These are phyloP conservation scores for Wickerhamiella occidentalis DNA, from an alignment of 805 yeast species.

Conservation along the genomic window DNA sequence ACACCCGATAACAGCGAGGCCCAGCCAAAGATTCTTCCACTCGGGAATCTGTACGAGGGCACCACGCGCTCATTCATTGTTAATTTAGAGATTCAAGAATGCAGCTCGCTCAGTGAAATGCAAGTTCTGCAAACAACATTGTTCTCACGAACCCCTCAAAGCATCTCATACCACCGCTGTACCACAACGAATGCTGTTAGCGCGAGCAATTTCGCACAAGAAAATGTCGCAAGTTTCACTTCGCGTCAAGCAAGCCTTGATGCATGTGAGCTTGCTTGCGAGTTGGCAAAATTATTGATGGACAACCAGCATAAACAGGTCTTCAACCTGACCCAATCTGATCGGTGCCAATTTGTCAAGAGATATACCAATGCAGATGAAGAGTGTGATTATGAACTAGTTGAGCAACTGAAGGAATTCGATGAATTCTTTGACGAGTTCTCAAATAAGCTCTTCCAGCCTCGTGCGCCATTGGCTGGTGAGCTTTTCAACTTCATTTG, in stretches of 20 bases:
- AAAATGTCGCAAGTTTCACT: background rate
- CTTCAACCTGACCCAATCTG: background rate
- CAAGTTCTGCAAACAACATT: background rate
- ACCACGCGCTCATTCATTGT: constrained; percentile 1
- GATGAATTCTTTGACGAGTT: constrained; percentile 7
- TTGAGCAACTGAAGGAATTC: background rate
- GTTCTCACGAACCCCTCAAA: constrained; percentile 3
- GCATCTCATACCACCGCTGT: constrained; percentile 8
- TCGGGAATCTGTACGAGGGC: constrained; percentile 5
- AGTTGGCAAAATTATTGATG: background rate
- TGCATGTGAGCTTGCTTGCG: background rate
- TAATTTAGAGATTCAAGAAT: constrained; percentile 1
- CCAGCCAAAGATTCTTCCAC: background rate
- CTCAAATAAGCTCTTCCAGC: constrained; percentile 7
- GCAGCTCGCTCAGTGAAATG: background rate
- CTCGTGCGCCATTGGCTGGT: background rate
- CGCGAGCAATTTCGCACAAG: background rate
- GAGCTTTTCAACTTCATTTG: constrained; percentile 1
- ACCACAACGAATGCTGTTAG: background rate
- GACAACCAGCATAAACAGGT: background rate
- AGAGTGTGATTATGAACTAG: background rate
- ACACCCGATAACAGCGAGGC: background rate
- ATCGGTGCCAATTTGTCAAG: background rate
- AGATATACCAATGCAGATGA: background rate
- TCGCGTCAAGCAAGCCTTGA: background rate